Evolutionary conservation across 2,329 filamentous ascomycete species (phyloP).

Genomic region (Penicillium sp.): DNA sequence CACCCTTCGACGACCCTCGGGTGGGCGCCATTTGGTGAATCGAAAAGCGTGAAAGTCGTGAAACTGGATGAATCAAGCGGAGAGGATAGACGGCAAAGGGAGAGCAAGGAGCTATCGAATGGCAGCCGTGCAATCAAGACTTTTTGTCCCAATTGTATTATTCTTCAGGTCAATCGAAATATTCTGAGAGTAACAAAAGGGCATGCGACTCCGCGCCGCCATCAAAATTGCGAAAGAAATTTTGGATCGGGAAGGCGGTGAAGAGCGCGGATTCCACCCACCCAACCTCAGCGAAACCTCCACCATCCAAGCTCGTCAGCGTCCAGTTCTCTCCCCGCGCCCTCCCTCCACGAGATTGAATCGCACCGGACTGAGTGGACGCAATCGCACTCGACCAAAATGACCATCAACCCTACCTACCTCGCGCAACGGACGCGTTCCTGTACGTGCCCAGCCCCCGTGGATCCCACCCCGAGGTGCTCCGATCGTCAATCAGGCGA

Average conservation of each 20-base stretch:
- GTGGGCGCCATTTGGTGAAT: conserved; percentile 39
- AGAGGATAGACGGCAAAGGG: neutral
- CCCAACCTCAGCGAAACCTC: conserved; percentile 27
- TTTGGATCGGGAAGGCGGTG: conserved; percentile 44
- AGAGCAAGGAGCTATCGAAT: neutral
- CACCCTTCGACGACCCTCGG: conserved; percentile 36
- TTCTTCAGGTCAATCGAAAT: neutral
- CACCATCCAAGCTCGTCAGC: conserved; percentile 28
- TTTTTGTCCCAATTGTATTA: neutral
- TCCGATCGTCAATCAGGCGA: conserved; percentile 20
- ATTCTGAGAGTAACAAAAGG: conserved; percentile 3
- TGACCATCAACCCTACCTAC: conserved; percentile 92
- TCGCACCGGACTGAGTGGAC: conserved; percentile 22
- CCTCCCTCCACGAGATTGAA: conserved; percentile 20
- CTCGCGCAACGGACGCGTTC: conserved; percentile 79
- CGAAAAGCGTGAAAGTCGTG: conserved; percentile 2
- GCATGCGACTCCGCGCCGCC: conserved; percentile 5
- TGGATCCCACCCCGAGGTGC: conserved; percentile 14
- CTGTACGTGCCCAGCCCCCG: conserved; percentile 58
- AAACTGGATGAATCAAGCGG: conserved; percentile 8
- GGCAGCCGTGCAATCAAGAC: neutral
- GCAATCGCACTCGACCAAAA: conserved; percentile 46
- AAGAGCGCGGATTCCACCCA: conserved; percentile 22
- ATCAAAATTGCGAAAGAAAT: conserved; percentile 31
- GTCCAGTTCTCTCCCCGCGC: conserved; percentile 22